Percentiles rank a stretch among this genome's conserved stretches.
Conservation (phyloP, 352 stramenopile species). For the Pythium brachiatum region DNA sequence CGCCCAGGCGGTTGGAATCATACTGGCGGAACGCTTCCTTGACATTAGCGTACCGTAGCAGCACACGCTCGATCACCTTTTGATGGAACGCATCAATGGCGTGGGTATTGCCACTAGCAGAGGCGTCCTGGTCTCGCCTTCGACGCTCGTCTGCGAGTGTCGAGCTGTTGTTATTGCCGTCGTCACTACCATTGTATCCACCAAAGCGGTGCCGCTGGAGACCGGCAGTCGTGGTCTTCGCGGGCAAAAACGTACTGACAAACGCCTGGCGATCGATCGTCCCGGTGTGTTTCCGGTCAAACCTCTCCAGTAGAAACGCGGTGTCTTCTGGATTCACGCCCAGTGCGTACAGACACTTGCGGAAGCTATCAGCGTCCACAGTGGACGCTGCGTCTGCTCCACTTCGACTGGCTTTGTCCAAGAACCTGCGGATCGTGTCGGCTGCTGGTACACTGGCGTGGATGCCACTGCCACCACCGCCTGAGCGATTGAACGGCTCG, state of each 20-base stretch:
- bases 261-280: conserved; percentile 24
- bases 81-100: conserved; percentile 47
- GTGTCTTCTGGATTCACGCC: conserved; percentile 30
- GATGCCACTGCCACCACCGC: neutral
- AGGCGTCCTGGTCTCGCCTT: neutral
- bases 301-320: conserved; percentile 28
- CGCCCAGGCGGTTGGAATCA: conserved; percentile 43
- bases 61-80: conserved; percentile 53
- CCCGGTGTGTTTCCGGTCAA: conserved; percentile 24
- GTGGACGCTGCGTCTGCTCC: neutral
- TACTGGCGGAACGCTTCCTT: conserved; percentile 72
- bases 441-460: conserved; percentile 24
- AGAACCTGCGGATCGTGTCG: conserved; percentile 30
- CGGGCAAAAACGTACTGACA: conserved; percentile 26
- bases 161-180: conserved; percentile 10
- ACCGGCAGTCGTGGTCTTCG: neutral
- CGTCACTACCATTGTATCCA: neutral
- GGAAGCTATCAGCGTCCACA: conserved; percentile 28
- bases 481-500: conserved; percentile 23
- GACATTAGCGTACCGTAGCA: conserved; percentile 48
- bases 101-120: neutral
- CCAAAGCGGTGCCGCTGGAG: neutral
- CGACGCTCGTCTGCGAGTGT: neutral
- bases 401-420: conserved; percentile 10
- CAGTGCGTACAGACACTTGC: conserved; percentile 39